Base-by-base conservation (phyloP, 352 stramenopile species). In the Poterioochromonas sp. region DNA sequence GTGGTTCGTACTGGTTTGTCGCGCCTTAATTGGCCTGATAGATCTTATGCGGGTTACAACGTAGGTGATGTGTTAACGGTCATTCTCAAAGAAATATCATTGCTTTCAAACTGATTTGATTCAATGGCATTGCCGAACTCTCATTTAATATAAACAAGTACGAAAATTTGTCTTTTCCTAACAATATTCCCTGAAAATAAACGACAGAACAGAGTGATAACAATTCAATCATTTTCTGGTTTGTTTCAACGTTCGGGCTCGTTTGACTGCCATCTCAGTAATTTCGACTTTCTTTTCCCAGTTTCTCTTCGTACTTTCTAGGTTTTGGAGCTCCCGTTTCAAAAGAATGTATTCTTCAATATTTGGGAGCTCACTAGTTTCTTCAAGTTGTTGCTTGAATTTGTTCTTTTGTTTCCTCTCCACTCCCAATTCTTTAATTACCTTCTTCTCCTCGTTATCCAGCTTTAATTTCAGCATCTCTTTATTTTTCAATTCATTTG, bases 211-310 rank as follows among this genome's bases (percentile, higher is more conserved):
- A n/a, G n/a, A n/a, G n/a, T n/a, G n/a, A n/a, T n/a, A n/a, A n/a
- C n/a, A n/a, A n/a, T n/a, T n/a, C n/a, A n/a, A n/a, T n/a, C n/a
- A n/a, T n/a, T n/a, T n/a, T n/a, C n/a, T n/a, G n/a, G 37, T 51
- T 18, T 1, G 18, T 32, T 22, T 37, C 26, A 73, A 22, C 3
- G 49, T 41, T 20, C 64, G n/a, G 5, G 34, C 60, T 37, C 84
- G 73, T 58, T 91, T 93, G 39, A 86, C 82, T 0, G 88, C 89
- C 54, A 93, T 92, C 69, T 95, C 90, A 1, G 88, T 86, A 73
- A 96, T 95, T 79, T 95, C 91, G 34, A 96, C 86, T 82, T 97
- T 97, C 43, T 92, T 88, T 71, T 94, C 88, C 81, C 93, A 97
- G 81, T 94, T 94, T 62, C 89, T 92, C 78, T 95, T 84, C 60